phyloP scores from a whole-genome alignment of 208 protist genomes.

The Porcisia hertigi region DNA sequence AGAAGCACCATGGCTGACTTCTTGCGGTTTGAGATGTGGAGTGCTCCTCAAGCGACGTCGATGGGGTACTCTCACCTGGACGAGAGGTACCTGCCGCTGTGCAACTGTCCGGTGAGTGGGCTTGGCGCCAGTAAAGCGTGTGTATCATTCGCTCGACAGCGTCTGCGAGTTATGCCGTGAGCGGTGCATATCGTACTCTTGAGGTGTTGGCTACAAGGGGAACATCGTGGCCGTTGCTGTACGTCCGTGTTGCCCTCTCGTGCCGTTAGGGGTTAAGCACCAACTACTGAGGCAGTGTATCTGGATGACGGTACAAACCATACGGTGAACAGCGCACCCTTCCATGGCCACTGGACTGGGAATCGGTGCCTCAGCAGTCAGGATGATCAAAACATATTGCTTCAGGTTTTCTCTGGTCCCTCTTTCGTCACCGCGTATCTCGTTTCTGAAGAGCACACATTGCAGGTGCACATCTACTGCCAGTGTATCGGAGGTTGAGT shows the following conservation, averaged over 20 bases:
- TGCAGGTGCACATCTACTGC: background rate
- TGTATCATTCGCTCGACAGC: conserved; percentile 3
- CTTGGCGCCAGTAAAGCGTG: conserved; percentile 5
- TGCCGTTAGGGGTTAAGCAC: conserved; percentile 1
- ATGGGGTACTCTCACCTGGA: conserved; percentile 56
- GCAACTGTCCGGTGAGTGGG: conserved; percentile 24
- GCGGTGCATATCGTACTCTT: conserved; percentile 29
- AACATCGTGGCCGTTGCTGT: conserved; percentile 28
- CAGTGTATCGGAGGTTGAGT: background rate
- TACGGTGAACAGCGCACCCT: background rate
- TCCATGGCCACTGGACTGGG: background rate
- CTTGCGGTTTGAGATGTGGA: conserved; percentile 35
- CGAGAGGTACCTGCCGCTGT: conserved; percentile 23
- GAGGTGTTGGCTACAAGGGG: conserved; percentile 20
- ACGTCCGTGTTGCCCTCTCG: conserved; percentile 18
- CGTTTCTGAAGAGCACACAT: conserved; percentile 5
- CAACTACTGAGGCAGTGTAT: background rate
- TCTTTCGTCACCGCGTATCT: conserved; percentile 8
- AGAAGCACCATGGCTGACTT: conserved; percentile 56
- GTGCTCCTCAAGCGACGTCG: conserved; percentile 29
- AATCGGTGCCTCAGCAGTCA: conserved; percentile 3
- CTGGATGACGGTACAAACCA: background rate
- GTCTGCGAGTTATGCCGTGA: conserved; percentile 28
- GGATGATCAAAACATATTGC: conserved; percentile 14
- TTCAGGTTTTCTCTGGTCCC: conserved; percentile 8